A percentile compares a stretch with the other conserved stretches of the same genome.
phyloP scores from a whole-genome alignment of 1,284 basidiomycete genomes.

The Lentinula novae-zelandiae region DNA sequence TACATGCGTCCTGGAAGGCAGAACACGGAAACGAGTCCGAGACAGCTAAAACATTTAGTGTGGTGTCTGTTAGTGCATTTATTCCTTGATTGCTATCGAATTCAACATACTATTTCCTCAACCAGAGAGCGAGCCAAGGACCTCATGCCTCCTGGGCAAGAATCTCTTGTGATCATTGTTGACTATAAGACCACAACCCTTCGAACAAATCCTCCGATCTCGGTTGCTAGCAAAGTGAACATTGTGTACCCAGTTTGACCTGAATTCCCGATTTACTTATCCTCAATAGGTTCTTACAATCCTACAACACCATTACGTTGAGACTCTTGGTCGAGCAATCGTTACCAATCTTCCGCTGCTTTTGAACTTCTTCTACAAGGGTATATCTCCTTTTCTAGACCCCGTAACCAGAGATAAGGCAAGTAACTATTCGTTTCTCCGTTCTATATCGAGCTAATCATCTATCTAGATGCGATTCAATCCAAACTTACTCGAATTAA shows the following conservation, averaged over 20 bases:
- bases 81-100: conserved; percentile 11
- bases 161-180: conserved; percentile 77
- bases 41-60: conserved; percentile 79
- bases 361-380: conserved; percentile 84
- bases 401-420: conserved; percentile 90
- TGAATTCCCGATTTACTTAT: not conserved
- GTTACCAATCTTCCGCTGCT: conserved; percentile 81
- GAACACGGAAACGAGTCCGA: conserved; percentile 72
- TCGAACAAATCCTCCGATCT: conserved; percentile 77
- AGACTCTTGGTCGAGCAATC: conserved; percentile 83
- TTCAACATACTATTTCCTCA: not conserved
- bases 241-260: not conserved
- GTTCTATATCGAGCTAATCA: not conserved
- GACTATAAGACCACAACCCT: conserved; percentile 83
- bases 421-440: conserved; percentile 16
- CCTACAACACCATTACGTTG: conserved; percentile 89
- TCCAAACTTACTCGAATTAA: conserved; percentile 72
- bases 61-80: conserved; percentile 67
- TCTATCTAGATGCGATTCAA: conserved; percentile 78
- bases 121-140: conserved; percentile 81
- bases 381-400: conserved; percentile 85
- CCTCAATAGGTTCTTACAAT: conserved; percentile 63
- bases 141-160: conserved; percentile 79
- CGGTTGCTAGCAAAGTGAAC: conserved; percentile 65
- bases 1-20: conserved; percentile 84